Evolutionary conservation across 164 flowering plant species (phyloP), one percentile per base, ranked within the genome.

Genomic region (Magnolia changhungtana): DNA sequence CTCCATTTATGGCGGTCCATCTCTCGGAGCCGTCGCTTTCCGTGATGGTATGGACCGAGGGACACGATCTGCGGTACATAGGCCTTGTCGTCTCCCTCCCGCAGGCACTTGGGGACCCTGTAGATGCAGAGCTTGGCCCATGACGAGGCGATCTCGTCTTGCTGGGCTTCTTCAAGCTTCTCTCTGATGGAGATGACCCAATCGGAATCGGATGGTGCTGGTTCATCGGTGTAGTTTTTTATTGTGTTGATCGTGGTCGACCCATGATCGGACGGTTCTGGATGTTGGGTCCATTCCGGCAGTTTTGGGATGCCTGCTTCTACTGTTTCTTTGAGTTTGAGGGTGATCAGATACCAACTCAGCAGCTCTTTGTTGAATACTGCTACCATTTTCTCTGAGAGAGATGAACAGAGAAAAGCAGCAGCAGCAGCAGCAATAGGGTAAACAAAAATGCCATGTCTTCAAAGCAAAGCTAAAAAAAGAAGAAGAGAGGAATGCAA

Each of bases 1-100:
- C 92, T 83, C 89, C 88, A 89, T 73, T 92, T 89, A 78, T 89
- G 94, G 23, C 78, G 82, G 13, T 92, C 92, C 97, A 90, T 89
- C 50, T 80, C 87, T 20, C 82, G 81, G 0, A 90, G 85, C 49
- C 87, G 84, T 55, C 51, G 79, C 76, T 76, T 82, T 9, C 86
- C 83, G 74, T 85, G 89, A 77, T 92, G 92, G 79, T 89, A 92
- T 58, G 96, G 96, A 23, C 96, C 96, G 21, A 92, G 29, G 20
- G 97, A 87, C 8, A 89, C 86, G 65, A 86, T 80, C 80, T 92
- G 91, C 0, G 97, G 97, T 10, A 84, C 84, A 74, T 83, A 87
- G 51, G 94, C 88, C 75, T 84, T 88, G 77, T 87, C 87, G 23
- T 89, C 88, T 2, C 80, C 85, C 20, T 84, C 88, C 20, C 86